Percentiles rank a stretch among this genome's conserved stretches.
phyloP scores from a whole-genome alignment of 2,329 filamentous ascomycete genomes.

The Cordyceps javanica region DNA sequence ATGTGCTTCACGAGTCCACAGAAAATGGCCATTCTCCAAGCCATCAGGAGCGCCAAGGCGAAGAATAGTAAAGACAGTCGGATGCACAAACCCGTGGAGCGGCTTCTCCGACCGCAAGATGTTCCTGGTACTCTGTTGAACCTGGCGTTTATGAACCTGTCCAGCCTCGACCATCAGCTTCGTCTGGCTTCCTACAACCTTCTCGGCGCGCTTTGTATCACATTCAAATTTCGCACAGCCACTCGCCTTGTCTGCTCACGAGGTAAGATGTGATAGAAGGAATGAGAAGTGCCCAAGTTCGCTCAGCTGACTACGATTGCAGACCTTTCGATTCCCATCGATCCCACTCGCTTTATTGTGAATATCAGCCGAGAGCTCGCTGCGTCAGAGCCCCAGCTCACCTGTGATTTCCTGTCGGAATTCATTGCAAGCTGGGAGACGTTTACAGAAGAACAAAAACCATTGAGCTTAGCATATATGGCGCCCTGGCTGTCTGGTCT shows the following conservation, averaged over 20 bases:
- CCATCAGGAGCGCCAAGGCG: constrained; percentile 55
- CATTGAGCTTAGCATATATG: constrained; percentile 62
- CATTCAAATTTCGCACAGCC: constrained; percentile 60
- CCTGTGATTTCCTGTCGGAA: constrained; percentile 64
- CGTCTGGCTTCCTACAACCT: constrained; percentile 62
- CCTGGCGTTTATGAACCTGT: constrained; percentile 60
- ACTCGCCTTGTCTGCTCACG: constrained; percentile 56
- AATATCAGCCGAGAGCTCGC: constrained; percentile 60
- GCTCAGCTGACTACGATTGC: not conserved
- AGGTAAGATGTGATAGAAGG: constrained; percentile 35
- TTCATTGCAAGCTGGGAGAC: constrained; percentile 69
- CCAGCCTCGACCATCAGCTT: constrained; percentile 53
- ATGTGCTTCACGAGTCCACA: constrained; percentile 66
- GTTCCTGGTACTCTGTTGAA: constrained; percentile 65
- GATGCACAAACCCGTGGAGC: constrained; percentile 55
- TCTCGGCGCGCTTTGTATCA: constrained; percentile 58
- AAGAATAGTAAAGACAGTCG: constrained; percentile 59
- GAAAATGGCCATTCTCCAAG: constrained; percentile 57
- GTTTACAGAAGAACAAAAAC: constrained; percentile 60
- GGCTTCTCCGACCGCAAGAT: constrained; percentile 62
- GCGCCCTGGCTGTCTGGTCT: constrained; percentile 61
- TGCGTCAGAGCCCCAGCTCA: constrained; percentile 58
- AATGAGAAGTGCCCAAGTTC: not conserved
- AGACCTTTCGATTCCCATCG: constrained; percentile 59
- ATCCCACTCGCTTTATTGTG: constrained; percentile 59